These are phyloP conservation scores for Trypanosoma mega DNA, from an alignment of 208 protist species.

Conservation along the genomic window DNA sequence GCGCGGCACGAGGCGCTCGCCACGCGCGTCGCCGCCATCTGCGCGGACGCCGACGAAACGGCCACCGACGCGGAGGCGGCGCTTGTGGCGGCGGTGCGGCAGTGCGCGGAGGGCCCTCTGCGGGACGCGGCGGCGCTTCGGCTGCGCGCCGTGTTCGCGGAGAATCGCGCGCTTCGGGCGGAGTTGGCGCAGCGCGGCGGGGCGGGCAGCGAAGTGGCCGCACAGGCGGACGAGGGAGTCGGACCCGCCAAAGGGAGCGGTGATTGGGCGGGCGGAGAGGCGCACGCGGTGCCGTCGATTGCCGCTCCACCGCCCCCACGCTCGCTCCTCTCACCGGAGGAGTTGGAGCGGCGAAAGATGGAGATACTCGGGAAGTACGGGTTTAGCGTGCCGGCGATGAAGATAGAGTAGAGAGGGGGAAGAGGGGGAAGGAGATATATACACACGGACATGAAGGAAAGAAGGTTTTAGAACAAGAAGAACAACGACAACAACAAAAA, in stretches of 20 bases:
- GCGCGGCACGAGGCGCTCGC: slow-evolving; percentile 15
- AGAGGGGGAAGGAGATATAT: slow-evolving; percentile 2
- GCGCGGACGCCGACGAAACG: not conserved
- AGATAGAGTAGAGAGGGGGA: slow-evolving; percentile 9
- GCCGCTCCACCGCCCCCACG: not conserved
- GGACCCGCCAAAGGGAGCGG: not conserved
- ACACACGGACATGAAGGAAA: not conserved
- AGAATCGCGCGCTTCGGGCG: not conserved
- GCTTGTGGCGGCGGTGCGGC: no score
- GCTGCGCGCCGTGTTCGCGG: slow-evolving; percentile 5
- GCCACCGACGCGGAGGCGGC: not conserved
- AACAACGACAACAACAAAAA: no score
- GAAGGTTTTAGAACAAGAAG: no score
- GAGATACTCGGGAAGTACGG: slow-evolving; percentile 88
- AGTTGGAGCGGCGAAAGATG: slow-evolving; percentile 91
- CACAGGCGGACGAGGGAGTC: no score
- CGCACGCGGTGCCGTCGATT: not conserved
- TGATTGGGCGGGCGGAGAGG: not conserved
- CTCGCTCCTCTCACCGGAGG: slow-evolving; percentile 47
- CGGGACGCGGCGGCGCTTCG: slow-evolving; percentile 6
- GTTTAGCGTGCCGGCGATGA: slow-evolving; percentile 4
- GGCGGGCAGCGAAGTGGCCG: not conserved
- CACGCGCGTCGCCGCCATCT: slow-evolving; percentile 9
- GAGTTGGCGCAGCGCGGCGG: not conserved
- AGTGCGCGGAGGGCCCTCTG: no score